phyloP scores from a whole-genome alignment of 2,329 filamentous ascomycete species.

The Dendrostoma leiphaemia region DNA sequence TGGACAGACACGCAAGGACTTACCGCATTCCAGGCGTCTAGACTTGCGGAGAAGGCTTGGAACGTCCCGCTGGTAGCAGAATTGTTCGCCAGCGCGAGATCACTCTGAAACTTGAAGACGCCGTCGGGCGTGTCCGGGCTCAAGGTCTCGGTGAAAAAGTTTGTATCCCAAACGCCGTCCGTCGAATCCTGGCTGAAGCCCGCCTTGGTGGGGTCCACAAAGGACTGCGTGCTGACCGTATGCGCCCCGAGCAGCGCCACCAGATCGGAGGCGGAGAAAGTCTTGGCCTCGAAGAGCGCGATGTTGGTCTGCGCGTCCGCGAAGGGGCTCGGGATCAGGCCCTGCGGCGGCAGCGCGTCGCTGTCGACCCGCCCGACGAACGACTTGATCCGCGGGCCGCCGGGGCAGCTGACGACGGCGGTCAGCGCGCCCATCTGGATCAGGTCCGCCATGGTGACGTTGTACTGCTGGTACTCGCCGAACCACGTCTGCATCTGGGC shows the following conservation, averaged over 20 bases:
- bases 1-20: too few relatives aligned
- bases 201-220: constrained; percentile 37
- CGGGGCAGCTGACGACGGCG: constrained; percentile 49
- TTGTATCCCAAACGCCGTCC: constrained; percentile 47
- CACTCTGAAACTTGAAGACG: constrained; percentile 40
- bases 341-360: constrained; percentile 35
- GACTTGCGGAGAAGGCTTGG: constrained; percentile 35
- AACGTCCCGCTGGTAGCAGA: constrained; percentile 35
- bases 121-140: constrained; percentile 24
- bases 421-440: constrained; percentile 48
- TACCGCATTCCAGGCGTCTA: constrained; percentile 41
- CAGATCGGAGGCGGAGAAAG: constrained; percentile 47
- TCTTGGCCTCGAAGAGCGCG: constrained; percentile 47
- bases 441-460: constrained; percentile 51
- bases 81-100: constrained; percentile 37
- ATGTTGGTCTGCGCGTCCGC: constrained; percentile 41
- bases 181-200: constrained; percentile 45
- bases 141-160: constrained; percentile 46
- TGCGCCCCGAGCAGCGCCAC: constrained; percentile 56
- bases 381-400: constrained; percentile 48
- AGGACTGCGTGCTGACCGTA: constrained; percentile 45
- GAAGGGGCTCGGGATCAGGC: constrained; percentile 42
- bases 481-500: constrained; percentile 35
- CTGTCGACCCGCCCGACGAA: constrained; percentile 49
- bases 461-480: constrained; percentile 33